Base-by-base conservation (phyloP, 1,284 basidiomycete species). In the Hemileia vastatrix region DNA sequence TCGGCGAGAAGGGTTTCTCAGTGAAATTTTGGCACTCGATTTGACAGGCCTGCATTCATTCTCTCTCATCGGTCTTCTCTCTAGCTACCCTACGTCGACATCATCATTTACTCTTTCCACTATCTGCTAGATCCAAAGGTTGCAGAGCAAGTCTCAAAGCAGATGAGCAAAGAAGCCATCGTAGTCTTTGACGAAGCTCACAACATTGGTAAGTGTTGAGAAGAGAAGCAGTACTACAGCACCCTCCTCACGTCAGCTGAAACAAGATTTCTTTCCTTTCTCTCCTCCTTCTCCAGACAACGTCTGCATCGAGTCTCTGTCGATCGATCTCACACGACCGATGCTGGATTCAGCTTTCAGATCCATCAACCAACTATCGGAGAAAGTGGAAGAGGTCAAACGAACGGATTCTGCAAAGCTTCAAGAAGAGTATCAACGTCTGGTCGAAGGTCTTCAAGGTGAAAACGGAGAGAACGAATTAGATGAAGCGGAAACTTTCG, bases 131-230 rank as follows among this genome's bases (percentile, higher is more conserved):
- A 75, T 57, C 74, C 74, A 2, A 75, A 75, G 40, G 67, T 75
- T 23, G 72, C 74, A 19, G 74, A 75, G 60, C 73, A 74, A 65
- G 74, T 75, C 52, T 70, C 68, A 49, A 72, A 72, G 53, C 72
- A 74, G 66, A 73, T 75, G 70, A 74, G 71, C 68, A 74, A 74
- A 57, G 74, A 75, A 36, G 70, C 73, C 44, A 75, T 75, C 50
- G 74, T 75, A 21, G 72, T 75, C 1, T 75, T 75, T 58, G 74
- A 75, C 65, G 74, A 75, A 63, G 74, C 74, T 1, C 74, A 75
- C 67, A 74, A 74, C 66, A 74, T 74, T 61, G 67, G 58, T 57
- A 21, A 51, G 61, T 40, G 13, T 13, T 13, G 23, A 54, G 19
- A 27, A 27, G 27, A 27, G 27, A 47, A 18, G 18, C 21, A 18